Percentiles rank a stretch among this genome's conserved stretches.
phyloP scores from a whole-genome alignment of 2,329 filamentous ascomycete genomes.

The Onygena corvina region DNA sequence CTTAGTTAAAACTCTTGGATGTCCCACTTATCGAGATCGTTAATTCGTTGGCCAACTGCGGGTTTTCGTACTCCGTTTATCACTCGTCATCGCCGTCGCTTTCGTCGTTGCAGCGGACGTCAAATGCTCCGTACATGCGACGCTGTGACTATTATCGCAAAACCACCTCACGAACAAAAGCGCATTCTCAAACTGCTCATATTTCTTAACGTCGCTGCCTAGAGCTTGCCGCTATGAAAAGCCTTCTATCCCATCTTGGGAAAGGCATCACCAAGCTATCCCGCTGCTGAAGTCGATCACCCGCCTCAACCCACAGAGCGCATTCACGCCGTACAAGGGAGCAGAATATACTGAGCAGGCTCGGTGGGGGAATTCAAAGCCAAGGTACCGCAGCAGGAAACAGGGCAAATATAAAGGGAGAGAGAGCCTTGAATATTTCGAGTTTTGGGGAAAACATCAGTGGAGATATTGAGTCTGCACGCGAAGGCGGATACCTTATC shows the following conservation, averaged over 20 bases:
- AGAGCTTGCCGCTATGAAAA: conserved; percentile 1
- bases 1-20: conserved; percentile 5
- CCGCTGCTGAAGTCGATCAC: neutral
- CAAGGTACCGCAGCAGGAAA: neutral
- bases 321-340: neutral
- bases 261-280: conserved; percentile 3
- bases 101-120: neutral
- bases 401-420: neutral
- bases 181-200: neutral
- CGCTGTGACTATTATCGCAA: no score
- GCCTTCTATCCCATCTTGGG: neutral
- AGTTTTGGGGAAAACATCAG: neutral
- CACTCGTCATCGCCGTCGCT: neutral
- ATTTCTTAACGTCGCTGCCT: neutral
- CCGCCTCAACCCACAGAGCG: neutral
- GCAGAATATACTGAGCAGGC: neutral
- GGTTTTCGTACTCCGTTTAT: neutral
- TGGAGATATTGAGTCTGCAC: neutral
- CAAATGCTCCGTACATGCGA: no score
- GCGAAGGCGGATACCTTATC: neutral
- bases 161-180: neutral
- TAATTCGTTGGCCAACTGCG: neutral
- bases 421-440: neutral
- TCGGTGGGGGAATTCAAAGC: neutral
- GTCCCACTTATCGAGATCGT: conserved; percentile 5